Percentiles rank a stretch among this genome's conserved stretches.
Conservation (phyloP, 345 rosid species). For the Heritiera fomes region DNA sequence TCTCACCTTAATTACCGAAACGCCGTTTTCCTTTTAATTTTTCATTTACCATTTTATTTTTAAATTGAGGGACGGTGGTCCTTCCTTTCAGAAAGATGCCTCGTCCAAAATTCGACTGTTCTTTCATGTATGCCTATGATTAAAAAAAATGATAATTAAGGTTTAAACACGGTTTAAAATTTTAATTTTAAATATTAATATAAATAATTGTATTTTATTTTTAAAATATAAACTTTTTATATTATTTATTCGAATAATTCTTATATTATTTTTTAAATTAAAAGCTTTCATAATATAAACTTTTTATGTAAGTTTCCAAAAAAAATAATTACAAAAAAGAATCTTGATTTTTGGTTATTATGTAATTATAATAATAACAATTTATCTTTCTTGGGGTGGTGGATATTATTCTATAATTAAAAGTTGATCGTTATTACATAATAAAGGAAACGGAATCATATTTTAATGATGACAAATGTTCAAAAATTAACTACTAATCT, state of each 20-base stretch:
- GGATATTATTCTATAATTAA: background rate
- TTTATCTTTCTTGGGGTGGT: background rate
- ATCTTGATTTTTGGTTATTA: background rate
- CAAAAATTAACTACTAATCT: background rate
- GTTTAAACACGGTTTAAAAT: background rate
- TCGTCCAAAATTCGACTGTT: background rate
- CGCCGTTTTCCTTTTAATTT: background rate
- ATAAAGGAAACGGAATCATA: background rate
- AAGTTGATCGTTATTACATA: background rate
- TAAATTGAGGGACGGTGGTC: background rate
- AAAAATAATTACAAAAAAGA: background rate
- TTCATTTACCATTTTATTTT: background rate
- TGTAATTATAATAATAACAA: background rate
- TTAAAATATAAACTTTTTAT: no score
- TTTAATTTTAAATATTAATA: no score
- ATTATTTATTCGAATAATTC: no score
- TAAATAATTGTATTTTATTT: no score
- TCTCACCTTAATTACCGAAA: slow-evolving; percentile 5
- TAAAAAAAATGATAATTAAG: no score
- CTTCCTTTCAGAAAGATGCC: background rate
- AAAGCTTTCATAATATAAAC: no score
- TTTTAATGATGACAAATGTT: background rate
- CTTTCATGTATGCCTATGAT: background rate
- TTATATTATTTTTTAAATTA: no score
- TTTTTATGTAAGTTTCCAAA: no score